Evolutionary conservation across 2,329 filamentous ascomycete genomes (phyloP), one percentile per base, ranked within the genome.

Genomic region (Delphinella strobiligena): DNA sequence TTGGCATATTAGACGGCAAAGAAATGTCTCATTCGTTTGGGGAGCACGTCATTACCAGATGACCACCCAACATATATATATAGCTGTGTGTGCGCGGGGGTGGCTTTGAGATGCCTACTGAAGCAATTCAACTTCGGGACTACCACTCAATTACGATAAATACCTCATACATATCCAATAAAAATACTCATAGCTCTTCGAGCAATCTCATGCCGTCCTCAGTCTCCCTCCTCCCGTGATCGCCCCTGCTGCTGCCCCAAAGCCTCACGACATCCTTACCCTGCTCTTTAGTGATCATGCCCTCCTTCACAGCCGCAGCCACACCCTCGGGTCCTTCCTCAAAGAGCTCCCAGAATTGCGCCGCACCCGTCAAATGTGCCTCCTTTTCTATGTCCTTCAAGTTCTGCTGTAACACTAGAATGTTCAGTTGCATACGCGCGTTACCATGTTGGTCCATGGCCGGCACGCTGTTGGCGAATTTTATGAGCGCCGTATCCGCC

Each of bases 361-460:
- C 71, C 1, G 80, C 74, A 27, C 74, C 66, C 3, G 69, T 67
- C 19, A 89, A 66, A 41, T 74, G 70, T 3, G 83, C 79, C 7
- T 72, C 73, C 2, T 74, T 69, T 59, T 91, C 86, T 38, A 98
- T 80, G 49, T 93, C 93, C 66, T 94, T 94, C 40, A 98, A 75
- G 53, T 94, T 95, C 58, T 98, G 91, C 62, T 96, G 89, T 37
- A 98, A 68, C 31, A 98, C 91, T 17, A 95, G 72, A 36, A 95
- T 86, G 58, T 98, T 94, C 53, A 96, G 75, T 58, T 87, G 81
- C 75, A 98, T 87, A 29, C 87, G 75, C n/a, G 79, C 77, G 44
- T 80, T 84, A 31, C 91, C 91, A 51, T 82, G 75, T 18, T 9
- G 4, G 58, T 98, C 95, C 78, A 98, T 89, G 5, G 81, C 78